phyloP scores from a whole-genome alignment of 805 yeast species.

The Schwanniomyces occidentalis region DNA sequence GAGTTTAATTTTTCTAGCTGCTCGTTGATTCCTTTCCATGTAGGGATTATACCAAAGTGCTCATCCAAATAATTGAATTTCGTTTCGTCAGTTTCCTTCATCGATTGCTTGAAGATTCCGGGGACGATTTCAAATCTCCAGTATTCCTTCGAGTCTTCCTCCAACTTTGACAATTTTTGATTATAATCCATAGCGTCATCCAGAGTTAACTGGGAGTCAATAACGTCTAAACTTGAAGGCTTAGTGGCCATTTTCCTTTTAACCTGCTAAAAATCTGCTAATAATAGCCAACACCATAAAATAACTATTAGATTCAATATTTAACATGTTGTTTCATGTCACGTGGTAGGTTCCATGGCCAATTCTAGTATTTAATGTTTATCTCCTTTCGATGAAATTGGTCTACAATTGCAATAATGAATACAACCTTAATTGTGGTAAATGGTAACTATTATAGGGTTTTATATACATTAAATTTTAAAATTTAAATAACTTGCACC shows the following conservation, averaged over 20 bases:
- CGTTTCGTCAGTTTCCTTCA: conserved; percentile 39
- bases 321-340: too few species aligned
- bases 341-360: too few species aligned
- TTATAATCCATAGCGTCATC: conserved; percentile 19
- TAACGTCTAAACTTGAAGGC: conserved; percentile 28
- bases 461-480: too few species aligned
- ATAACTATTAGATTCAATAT: too few species aligned
- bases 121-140: conserved; percentile 44
- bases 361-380: too few species aligned
- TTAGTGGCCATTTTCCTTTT: conserved; percentile 6
- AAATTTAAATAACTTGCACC: too few species aligned
- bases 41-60: conserved; percentile 41
- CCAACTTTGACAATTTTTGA: conserved; percentile 9
- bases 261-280: too few species aligned
- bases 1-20: conserved; percentile 38
- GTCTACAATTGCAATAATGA: too few species aligned
- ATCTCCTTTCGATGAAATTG: too few species aligned
- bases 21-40: conserved; percentile 34
- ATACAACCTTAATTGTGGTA: too few species aligned
- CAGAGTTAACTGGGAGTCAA: conserved; percentile 27
- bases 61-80: conserved; percentile 42
- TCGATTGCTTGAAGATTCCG: conserved; percentile 46
- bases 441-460: too few species aligned
- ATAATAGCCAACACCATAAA: too few species aligned
- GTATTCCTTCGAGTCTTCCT: conserved; percentile 9